A percentile compares a stretch with the other conserved stretches of the same genome.
Conservation (phyloP, 352 stramenopile genomes). For the Phytophthora citricola region DNA sequence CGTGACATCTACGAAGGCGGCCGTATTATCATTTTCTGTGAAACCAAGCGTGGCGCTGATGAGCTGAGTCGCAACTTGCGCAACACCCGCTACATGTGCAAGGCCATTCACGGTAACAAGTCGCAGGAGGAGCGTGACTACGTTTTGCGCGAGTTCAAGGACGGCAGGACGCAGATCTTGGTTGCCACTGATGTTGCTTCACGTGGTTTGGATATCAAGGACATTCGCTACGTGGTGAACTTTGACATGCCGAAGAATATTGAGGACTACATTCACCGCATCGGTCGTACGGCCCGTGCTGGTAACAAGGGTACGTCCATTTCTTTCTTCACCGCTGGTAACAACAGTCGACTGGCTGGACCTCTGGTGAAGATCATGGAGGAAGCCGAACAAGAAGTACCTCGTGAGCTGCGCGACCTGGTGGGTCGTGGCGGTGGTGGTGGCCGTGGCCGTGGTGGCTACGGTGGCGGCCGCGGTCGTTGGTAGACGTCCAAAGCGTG, state of each 20-base stretch:
- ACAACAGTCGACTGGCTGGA: conserved; percentile 83
- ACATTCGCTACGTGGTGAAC: conserved; percentile 99
- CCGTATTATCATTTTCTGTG: conserved; percentile 99
- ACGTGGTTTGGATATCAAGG: conserved; percentile 98
- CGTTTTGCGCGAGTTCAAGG: conserved; percentile 98
- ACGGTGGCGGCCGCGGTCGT: conserved; percentile 51
- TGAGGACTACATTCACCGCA: conserved; percentile 98
- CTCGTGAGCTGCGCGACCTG: conserved; percentile 79
- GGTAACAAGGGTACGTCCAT: conserved; percentile 94
- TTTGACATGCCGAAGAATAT: conserved; percentile 99
- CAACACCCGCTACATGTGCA: conserved; percentile 94
- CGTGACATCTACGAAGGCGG: conserved; percentile 90
- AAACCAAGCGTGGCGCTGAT: conserved; percentile 99
- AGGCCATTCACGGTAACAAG: conserved; percentile 99
- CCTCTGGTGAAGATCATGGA: conserved; percentile 91
- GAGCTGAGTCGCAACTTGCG: conserved; percentile 95
- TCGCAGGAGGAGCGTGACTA: conserved; percentile 98
- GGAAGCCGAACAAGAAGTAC: conserved; percentile 91
- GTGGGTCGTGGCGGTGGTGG: conserved; percentile 68
- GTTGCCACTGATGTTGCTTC: conserved; percentile 99
- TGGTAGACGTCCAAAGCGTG: conserved; percentile 49
- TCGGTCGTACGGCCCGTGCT: conserved; percentile 98
- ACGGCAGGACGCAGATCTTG: conserved; percentile 94
- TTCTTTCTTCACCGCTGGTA: conserved; percentile 93
- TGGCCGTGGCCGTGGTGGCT: conserved; percentile 65